These are phyloP conservation scores for Aspergillus hortae DNA, from an alignment of 2,329 filamentous ascomycete species.

Conservation along the genomic window DNA sequence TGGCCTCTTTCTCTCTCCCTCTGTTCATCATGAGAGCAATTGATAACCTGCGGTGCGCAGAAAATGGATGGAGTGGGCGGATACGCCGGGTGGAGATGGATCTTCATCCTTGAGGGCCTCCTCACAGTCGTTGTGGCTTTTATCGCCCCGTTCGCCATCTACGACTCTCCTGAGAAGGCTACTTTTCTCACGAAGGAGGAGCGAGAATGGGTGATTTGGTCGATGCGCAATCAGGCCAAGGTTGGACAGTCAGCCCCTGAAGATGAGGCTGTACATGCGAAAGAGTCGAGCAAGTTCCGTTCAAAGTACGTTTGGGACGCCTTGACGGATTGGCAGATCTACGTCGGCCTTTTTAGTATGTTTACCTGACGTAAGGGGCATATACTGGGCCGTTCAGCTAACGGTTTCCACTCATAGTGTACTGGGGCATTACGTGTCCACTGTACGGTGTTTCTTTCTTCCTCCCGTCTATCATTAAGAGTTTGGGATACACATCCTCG, in stretches of 20 bases:
- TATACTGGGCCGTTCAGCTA: background rate
- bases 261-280: constrained; percentile 21
- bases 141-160: constrained; percentile 43
- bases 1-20: constrained; percentile 3
- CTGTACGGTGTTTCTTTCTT: constrained; percentile 42
- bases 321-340: constrained; percentile 42
- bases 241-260: constrained; percentile 18
- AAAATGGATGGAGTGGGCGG: constrained; percentile 50
- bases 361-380: background rate
- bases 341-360: constrained; percentile 37
- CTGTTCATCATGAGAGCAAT: constrained; percentile 13
- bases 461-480: constrained; percentile 40
- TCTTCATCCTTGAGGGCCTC: constrained; percentile 50
- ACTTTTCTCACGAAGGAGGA: constrained; percentile 42
- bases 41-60: constrained; percentile 11
- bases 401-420: constrained; percentile 26
- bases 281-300: constrained; percentile 32
- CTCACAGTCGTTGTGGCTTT: constrained; percentile 43
- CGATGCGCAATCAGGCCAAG: constrained; percentile 32
- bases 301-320: constrained; percentile 39
- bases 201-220: constrained; percentile 35
- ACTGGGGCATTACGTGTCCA: constrained; percentile 41
- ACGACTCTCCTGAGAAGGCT: constrained; percentile 45
- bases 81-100: constrained; percentile 49
- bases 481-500: constrained; percentile 37